A percentile compares a stretch with the other conserved stretches of the same genome.
Conservation (phyloP, 2,329 filamentous ascomycete genomes). For the Fonsecaea monophora region DNA sequence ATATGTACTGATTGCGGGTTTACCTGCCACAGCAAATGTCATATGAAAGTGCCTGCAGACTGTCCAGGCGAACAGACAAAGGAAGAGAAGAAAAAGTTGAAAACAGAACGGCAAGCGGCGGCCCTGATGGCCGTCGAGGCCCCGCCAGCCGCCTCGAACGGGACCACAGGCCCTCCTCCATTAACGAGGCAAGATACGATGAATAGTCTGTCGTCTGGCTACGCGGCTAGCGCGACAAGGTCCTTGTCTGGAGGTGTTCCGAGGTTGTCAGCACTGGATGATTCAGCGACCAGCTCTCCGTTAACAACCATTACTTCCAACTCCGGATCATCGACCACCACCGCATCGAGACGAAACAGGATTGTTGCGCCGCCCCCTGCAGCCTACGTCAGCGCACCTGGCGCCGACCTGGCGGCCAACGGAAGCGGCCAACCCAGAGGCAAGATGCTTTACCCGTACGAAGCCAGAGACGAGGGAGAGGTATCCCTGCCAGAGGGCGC, state of each 20-base stretch:
- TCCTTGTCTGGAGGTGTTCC: slow-evolving; percentile 70
- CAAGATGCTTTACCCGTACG: slow-evolving; percentile 89
- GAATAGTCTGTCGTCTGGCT: slow-evolving; percentile 87
- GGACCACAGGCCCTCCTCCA: slow-evolving; percentile 60
- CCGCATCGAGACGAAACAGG: slow-evolving; percentile 64
- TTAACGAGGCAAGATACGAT: slow-evolving; percentile 85
- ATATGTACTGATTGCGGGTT: slow-evolving; percentile 97
- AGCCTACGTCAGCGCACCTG: slow-evolving; percentile 74
- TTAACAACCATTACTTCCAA: slow-evolving; percentile 46
- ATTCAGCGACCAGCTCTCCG: slow-evolving; percentile 50
- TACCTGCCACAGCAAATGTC: slow-evolving; percentile 97
- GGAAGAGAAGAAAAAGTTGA: slow-evolving; percentile 93
- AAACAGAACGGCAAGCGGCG: slow-evolving; percentile 80
- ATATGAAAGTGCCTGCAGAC: slow-evolving; percentile 97
- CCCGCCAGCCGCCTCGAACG: slow-evolving; percentile 51
- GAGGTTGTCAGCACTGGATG: slow-evolving; percentile 61
- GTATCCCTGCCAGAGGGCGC: slow-evolving; percentile 78
- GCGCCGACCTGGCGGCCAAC: slow-evolving; percentile 49
- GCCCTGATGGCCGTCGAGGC: slow-evolving; percentile 64
- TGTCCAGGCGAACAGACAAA: slow-evolving; percentile 94
- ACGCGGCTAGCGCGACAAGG: slow-evolving; percentile 77
- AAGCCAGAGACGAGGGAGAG: slow-evolving; percentile 80
- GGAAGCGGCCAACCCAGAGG: slow-evolving; percentile 67
- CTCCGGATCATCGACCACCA: slow-evolving; percentile 37
- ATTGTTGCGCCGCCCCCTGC: slow-evolving; percentile 86